Conservation (phyloP, 2,329 filamentous ascomycete species). For the Penicillium sp. region DNA sequence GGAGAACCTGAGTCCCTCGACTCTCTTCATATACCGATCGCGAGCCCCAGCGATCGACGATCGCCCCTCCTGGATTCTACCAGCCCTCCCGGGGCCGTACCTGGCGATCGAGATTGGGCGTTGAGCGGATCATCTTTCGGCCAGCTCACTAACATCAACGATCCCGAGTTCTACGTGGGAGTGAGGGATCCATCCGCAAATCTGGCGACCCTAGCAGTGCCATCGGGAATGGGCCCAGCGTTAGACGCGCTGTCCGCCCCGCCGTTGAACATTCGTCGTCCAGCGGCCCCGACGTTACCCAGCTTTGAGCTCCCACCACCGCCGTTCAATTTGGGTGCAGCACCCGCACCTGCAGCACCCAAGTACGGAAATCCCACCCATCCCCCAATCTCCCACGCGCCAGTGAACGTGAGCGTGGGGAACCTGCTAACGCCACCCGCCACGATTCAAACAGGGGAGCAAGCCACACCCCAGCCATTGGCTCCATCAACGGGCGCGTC, state of each 20-base stretch:
- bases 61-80: conserved; percentile 46
- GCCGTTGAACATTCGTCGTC: conserved; percentile 62
- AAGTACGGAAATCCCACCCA: conserved; percentile 41
- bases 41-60: conserved; percentile 25
- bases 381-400: conserved; percentile 29
- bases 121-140: conserved; percentile 29
- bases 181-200: conserved; percentile 42
- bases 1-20: conserved; percentile 6
- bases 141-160: conserved; percentile 22
- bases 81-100: conserved; percentile 39
- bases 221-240: conserved; percentile 55
- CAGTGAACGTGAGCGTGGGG: conserved; percentile 49
- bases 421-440: conserved; percentile 55
- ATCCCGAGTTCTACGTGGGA: conserved; percentile 33
- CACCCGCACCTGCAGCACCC: conserved; percentile 33
- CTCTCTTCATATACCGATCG: conserved; percentile 19
- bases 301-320: conserved; percentile 61
- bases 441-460: conserved; percentile 47
- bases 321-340: conserved; percentile 38
- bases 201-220: conserved; percentile 56
- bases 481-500: conserved; percentile 46
- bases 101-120: conserved; percentile 44
- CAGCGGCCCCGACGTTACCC: conserved; percentile 60
- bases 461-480: conserved; percentile 36
- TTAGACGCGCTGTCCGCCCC: conserved; percentile 53